These are phyloP conservation scores for Cladobotryum protrusum DNA, from an alignment of 2,329 filamentous ascomycete species.

Conservation along the genomic window DNA sequence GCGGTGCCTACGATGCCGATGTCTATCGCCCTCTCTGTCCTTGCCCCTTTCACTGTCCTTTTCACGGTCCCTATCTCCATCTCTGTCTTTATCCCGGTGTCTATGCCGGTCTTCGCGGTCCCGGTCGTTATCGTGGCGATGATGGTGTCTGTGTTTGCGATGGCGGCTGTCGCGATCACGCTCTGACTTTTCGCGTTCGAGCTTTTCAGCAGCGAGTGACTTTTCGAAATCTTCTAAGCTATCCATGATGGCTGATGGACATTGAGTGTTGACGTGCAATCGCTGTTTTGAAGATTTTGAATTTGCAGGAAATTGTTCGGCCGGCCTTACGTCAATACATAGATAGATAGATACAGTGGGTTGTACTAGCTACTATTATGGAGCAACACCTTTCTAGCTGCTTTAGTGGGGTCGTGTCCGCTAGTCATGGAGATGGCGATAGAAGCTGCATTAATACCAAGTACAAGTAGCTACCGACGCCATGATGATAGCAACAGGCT, in stretches of 20 bases:
- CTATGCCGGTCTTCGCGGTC: conserved; percentile 25
- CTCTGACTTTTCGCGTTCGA: conserved; percentile 42
- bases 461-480: no score
- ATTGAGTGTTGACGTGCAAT: neutral
- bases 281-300: neutral
- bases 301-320: neutral
- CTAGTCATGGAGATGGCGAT: no score
- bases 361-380: no score
- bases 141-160: conserved; percentile 40
- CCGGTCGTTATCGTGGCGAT: conserved; percentile 39
- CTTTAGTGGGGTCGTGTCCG: no score
- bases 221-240: conserved; percentile 71
- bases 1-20: conserved; percentile 28
- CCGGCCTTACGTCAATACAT: no score
- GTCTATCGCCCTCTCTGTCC: conserved; percentile 23
- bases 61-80: conserved; percentile 19
- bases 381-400: no score
- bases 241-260: conserved; percentile 38
- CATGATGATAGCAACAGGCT: no score
- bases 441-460: no score
- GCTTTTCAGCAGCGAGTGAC: conserved; percentile 60
- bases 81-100: conserved; percentile 14
- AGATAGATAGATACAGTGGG: no score
- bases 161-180: conserved; percentile 38
- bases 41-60: conserved; percentile 21